These are phyloP conservation scores for Giardia duodenalis DNA, from an alignment of 208 protist genomes.

Conservation along the genomic window DNA sequence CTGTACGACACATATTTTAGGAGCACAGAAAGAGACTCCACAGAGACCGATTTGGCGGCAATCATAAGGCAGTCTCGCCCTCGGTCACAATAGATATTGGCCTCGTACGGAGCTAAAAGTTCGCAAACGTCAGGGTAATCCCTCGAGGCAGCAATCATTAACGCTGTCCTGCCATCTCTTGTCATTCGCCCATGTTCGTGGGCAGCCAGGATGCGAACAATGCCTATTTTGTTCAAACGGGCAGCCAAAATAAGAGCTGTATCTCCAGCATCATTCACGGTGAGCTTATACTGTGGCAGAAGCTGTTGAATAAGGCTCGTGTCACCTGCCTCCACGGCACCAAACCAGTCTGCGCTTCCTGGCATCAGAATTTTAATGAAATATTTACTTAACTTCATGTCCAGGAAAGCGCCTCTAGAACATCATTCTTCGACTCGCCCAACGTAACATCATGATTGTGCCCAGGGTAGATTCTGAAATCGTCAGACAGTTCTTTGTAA, in stretches of 20 bases:
- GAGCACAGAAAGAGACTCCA: neutral
- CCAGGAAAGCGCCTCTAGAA: neutral
- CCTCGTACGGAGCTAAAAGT: neutral
- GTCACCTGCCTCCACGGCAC: neutral
- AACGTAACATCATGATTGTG: neutral
- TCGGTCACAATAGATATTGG: neutral
- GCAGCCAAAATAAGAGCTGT: neutral
- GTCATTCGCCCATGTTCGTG: neutral
- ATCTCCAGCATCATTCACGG: neutral
- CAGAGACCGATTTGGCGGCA: neutral
- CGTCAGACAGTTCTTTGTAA: neutral
- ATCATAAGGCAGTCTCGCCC: neutral
- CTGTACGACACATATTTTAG: neutral
- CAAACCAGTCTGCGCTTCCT: neutral
- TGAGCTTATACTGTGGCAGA: neutral
- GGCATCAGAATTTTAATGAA: too few relatives aligned
- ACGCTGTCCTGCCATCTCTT: neutral
- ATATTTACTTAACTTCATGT: neutral
- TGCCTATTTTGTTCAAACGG: neutral
- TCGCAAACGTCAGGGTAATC: neutral
- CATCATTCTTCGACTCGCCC: neutral
- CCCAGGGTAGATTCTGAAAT: neutral
- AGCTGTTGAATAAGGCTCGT: neutral
- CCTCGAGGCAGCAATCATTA: neutral
- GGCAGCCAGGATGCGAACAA: neutral